Evolutionary conservation across 208 protist genomes (phyloP), one percentile per base, ranked within the genome.

Genomic region (Porcisia deanei): DNA sequence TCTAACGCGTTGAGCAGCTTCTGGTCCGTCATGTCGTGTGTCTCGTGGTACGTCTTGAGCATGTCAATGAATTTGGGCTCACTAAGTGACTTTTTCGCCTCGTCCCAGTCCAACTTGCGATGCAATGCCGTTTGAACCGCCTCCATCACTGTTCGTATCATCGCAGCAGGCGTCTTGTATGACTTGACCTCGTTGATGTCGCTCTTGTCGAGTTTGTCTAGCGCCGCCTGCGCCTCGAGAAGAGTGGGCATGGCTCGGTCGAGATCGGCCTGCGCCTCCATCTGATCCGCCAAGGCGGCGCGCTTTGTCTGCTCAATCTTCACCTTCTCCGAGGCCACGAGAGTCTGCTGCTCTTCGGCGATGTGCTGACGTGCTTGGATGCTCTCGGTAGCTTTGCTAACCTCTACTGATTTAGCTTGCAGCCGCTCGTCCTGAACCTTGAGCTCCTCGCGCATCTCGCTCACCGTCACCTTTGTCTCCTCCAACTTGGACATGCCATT

Each of bases 171-270:
- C 34, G 97, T 99, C 67, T 95, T 96, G 87, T 99, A 99, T 57
- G 93, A 96, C 87, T 98, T 98, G 49, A 99, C 91, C 87, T 99
- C 99, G 76, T 98, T 97, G 80, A 99, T 98, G 77, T 99, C 96
- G 76, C 94, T 98, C 84, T 99, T 98, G 73, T 99, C 94, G 9
- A 99, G 91, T 71, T 94, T 92, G 59, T 99, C 92, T 3, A 99
- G 88, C 55, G 98, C 98, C 30, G 98, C 90, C 83, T 98, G 88
- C 2, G 99, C 99, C 71, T 90, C 85, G 39, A 99, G 90, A 9
- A 99, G 91, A 3, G 94, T 98, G 12, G 99, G 99, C 88, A 99
- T 92, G 16, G 98, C 99, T 55, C 96, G 84, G 79, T 99, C 97
- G 7, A 99, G 87, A 65, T 99, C 98, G 20, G 89, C 90, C 86